Conservation (phyloP, 1,284 basidiomycete genomes). For the Ceratobasidium sp. region DNA sequence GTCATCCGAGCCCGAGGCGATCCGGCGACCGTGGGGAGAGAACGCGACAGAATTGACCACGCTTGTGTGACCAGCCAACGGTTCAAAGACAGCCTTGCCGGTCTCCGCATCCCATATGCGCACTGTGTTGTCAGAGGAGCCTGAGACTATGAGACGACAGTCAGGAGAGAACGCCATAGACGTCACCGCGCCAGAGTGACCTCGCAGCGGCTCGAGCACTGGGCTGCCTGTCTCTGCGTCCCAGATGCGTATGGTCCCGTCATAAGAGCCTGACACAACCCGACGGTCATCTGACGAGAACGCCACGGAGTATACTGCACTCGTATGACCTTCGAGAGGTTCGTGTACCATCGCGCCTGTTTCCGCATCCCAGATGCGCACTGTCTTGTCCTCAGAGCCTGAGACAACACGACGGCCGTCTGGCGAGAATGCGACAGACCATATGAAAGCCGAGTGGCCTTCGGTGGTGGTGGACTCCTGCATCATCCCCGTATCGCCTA, state of each 20-base stretch:
- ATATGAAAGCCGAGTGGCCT: too few relatives aligned
- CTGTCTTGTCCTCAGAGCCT: neutral
- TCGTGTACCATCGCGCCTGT: neutral
- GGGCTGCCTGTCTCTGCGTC: constrained; percentile 12
- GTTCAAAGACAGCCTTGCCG: neutral
- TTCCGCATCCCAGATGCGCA: constrained; percentile 34
- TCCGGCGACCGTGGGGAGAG: too few relatives aligned
- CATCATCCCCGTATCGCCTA: too few relatives aligned
- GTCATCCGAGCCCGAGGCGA: too few relatives aligned
- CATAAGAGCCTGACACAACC: constrained; percentile 11
- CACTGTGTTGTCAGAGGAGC: constrained; percentile 10
- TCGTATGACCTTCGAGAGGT: neutral
- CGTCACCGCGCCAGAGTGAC: constrained; percentile 25
- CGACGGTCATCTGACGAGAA: constrained; percentile 10
- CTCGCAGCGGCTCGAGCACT: neutral
- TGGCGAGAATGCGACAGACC: too few relatives aligned
- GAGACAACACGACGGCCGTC: too few relatives aligned
- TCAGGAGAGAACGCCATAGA: constrained; percentile 33
- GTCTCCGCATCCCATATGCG: constrained; percentile 24
- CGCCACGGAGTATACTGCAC: neutral
- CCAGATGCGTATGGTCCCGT: constrained; percentile 30
- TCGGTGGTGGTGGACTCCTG: too few relatives aligned
- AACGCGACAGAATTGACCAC: neutral
- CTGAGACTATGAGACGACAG: constrained; percentile 14
- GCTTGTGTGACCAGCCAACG: neutral